A percentile compares a stretch with the other conserved stretches of the same genome.
These are phyloP conservation scores for Fusarium hostae DNA, from an alignment of 2,329 filamentous ascomycete species.

Conservation along the genomic window DNA sequence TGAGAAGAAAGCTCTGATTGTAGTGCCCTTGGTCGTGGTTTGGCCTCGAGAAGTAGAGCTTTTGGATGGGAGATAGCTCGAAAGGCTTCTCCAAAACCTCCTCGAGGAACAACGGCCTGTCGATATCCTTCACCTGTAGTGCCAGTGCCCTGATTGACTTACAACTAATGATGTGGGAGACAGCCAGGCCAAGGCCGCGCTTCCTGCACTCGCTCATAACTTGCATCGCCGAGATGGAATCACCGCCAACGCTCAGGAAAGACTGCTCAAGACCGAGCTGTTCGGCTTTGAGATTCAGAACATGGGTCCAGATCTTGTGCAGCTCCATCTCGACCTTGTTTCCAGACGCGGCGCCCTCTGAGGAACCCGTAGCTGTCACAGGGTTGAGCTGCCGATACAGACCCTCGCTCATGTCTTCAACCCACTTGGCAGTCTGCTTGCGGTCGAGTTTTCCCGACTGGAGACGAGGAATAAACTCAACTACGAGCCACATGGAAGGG, in stretches of 20 bases:
- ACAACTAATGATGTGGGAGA: constrained; percentile 45
- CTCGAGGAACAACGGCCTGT: neutral
- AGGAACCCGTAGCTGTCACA: no score
- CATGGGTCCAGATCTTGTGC: constrained; percentile 30
- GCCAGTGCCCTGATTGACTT: constrained; percentile 39
- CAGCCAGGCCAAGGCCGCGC: constrained; percentile 41
- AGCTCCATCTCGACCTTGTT: constrained; percentile 15
- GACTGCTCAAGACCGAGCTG: constrained; percentile 37
- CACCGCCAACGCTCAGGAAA: constrained; percentile 55
- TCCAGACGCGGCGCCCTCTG: no score
- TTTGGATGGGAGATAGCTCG: constrained; percentile 34
- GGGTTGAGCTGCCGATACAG: constrained; percentile 34
- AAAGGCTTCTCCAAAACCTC: constrained; percentile 14
- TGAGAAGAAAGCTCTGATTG: constrained; percentile 39
- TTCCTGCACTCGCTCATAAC: constrained; percentile 51
- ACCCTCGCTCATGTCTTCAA: constrained; percentile 24
- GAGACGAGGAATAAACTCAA: constrained; percentile 34
- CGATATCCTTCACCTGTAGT: constrained; percentile 18
- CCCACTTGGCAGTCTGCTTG: constrained; percentile 24
- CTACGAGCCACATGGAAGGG: constrained; percentile 35
- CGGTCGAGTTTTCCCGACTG: constrained; percentile 39
- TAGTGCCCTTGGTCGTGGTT: constrained; percentile 29
- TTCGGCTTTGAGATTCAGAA: constrained; percentile 35
- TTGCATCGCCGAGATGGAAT: constrained; percentile 56
- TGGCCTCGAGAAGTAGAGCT: constrained; percentile 31